Conservation (phyloP, 2,329 filamentous ascomycete species). For the Cordyceps javanica region DNA sequence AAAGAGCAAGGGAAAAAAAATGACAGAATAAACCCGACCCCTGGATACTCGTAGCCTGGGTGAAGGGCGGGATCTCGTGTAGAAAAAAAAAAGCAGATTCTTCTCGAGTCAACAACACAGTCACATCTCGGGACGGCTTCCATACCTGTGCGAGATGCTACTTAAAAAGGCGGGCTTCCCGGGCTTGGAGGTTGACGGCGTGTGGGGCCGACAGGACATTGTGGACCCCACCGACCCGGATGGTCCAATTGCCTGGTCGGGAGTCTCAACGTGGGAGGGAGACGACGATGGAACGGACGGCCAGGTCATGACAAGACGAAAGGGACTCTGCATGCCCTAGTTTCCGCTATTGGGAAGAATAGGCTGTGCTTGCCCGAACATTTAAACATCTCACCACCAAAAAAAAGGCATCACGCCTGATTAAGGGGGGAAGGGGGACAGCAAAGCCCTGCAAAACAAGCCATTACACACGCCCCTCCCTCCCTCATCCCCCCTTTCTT, state of each 20-base stretch:
- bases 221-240: not conserved
- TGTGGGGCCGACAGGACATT: slow-evolving; percentile 3
- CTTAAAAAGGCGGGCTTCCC: not conserved
- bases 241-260: slow-evolving; percentile 6
- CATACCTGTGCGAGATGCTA: not conserved
- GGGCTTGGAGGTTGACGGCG: not conserved
- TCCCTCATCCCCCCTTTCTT: not conserved
- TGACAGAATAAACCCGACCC: no score
- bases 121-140: not conserved
- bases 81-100: not conserved
- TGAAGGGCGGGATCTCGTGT: no score
- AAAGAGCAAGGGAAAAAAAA: no score
- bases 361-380: not conserved
- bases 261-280: slow-evolving; percentile 1
- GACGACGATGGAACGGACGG: not conserved
- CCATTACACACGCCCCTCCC: not conserved
- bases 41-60: no score
- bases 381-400: not conserved
- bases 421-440: not conserved
- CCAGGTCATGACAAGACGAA: not conserved
- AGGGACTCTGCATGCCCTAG: no score
- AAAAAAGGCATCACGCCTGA: not conserved
- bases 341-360: not conserved
- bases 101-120: not conserved
- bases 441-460: no score